A percentile compares a stretch with the other conserved stretches of the same genome.
Evolutionary conservation across 2,329 filamentous ascomycete species (phyloP).

Genomic region (Penicillium sp.): DNA sequence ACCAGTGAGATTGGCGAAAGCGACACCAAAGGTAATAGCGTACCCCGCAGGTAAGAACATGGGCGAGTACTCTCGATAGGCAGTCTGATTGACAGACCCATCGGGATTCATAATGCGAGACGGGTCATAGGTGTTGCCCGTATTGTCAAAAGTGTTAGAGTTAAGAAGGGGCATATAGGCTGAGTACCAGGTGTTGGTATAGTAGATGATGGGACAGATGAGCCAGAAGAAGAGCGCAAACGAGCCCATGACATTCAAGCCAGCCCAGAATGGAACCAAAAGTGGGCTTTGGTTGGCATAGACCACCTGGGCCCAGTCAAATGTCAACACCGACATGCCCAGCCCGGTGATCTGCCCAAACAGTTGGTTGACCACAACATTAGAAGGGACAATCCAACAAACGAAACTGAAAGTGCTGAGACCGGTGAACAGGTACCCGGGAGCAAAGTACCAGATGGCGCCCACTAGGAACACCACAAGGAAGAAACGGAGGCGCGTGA

Average conservation of each 20-base stretch:
- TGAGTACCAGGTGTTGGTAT: conserved; percentile 62
- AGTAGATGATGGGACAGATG: conserved; percentile 52
- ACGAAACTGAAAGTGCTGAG: conserved; percentile 73
- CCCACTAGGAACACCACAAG: conserved; percentile 41
- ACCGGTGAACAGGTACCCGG: conserved; percentile 71
- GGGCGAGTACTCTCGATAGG: conserved; percentile 69
- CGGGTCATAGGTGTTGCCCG: conserved; percentile 65
- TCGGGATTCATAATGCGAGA: conserved; percentile 63
- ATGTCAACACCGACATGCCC: conserved; percentile 72
- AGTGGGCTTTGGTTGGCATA: conserved; percentile 72
- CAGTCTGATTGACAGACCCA: conserved; percentile 63
- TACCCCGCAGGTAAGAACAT: conserved; percentile 69
- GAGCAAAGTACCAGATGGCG: conserved; percentile 51
- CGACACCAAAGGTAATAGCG: conserved; percentile 62
- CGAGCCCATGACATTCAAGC: conserved; percentile 51
- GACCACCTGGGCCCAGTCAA: conserved; percentile 76
- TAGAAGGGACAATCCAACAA: conserved; percentile 73
- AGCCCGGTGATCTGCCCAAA: conserved; percentile 73
- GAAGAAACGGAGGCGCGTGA: conserved; percentile 48
- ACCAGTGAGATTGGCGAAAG: conserved; percentile 70
- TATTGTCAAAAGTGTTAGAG: conserved; percentile 69
- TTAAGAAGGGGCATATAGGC: conserved; percentile 68
- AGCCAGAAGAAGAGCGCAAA: conserved; percentile 54
- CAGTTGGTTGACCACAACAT: conserved; percentile 71
- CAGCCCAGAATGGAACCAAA: conserved; percentile 65